phyloP scores from a whole-genome alignment of 257 asterid genomes.

The Scutellaria galericulata region DNA sequence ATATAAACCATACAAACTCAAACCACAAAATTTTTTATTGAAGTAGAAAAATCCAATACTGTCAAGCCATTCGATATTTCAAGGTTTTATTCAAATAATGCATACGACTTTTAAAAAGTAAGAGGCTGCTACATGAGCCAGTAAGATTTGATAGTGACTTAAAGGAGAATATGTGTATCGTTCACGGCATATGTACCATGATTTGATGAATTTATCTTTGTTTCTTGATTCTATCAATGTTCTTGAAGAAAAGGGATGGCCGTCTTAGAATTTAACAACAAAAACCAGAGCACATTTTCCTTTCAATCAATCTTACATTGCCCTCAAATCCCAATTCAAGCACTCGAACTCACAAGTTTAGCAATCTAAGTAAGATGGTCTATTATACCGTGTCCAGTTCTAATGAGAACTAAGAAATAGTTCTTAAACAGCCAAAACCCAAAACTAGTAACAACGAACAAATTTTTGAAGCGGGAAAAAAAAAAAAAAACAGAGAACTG shows the following conservation, averaged over 20 bases:
- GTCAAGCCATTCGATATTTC: neutral
- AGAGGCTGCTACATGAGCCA: neutral
- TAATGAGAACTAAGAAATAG: neutral
- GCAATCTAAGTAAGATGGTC: constrained; percentile 2
- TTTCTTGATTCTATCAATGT: neutral
- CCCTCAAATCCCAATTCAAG: constrained; percentile 1
- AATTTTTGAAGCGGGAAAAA: neutral
- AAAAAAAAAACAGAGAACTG: neutral
- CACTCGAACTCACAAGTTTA: neutral
- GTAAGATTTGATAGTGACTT: neutral
- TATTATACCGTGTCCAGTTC: neutral
- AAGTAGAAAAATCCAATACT: constrained; percentile 1
- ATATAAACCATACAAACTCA: neutral
- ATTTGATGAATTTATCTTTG: neutral
- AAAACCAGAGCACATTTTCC: neutral
- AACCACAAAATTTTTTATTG: neutral
- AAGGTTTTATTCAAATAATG: neutral
- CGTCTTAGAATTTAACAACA: neutral
- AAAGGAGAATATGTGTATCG: neutral
- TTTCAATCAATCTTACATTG: neutral
- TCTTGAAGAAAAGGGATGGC: too few relatives aligned
- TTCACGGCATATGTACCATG: neutral
- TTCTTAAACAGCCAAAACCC: neutral
- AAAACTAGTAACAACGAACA: neutral
- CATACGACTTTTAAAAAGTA: too few relatives aligned